Percentiles rank a stretch among this genome's conserved stretches.
Conservation (phyloP, 1,284 basidiomycete genomes). For the Tilletia indica region DNA sequence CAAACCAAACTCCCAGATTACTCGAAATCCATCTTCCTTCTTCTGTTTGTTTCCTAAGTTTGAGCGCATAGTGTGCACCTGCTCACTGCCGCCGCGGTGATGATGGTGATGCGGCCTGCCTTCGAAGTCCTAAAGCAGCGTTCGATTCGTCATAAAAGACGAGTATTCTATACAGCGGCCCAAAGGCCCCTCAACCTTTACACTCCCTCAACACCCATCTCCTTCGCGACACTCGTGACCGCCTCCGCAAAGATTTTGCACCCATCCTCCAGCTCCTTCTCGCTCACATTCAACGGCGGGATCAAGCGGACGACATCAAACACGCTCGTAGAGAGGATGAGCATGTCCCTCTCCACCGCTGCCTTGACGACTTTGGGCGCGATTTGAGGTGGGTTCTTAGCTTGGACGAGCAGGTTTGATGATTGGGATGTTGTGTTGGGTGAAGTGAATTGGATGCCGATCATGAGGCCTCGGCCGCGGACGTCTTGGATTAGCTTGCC, state of each 20-base stretch:
- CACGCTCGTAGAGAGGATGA: conserved; percentile 45
- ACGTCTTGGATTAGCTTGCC: conserved; percentile 49
- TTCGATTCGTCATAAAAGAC: too few species aligned
- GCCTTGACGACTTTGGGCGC: conserved; percentile 41
- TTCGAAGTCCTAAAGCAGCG: too few species aligned
- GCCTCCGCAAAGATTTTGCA: conserved; percentile 44
- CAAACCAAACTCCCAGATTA: too few species aligned
- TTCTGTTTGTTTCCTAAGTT: too few species aligned
- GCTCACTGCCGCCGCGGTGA: too few species aligned
- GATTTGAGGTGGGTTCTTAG: conserved; percentile 24
- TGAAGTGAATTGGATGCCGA: conserved; percentile 46
- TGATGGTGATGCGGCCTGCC: too few species aligned
- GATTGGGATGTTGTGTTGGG: background rate
- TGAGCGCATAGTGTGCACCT: too few species aligned
- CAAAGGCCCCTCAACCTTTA: background rate
- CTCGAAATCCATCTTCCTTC: too few species aligned
- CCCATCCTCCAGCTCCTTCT: conserved; percentile 38
- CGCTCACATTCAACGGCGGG: conserved; percentile 48
- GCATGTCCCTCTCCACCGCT: conserved; percentile 46
- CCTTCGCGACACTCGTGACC: conserved; percentile 21
- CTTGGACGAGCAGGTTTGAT: background rate
- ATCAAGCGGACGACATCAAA: conserved; percentile 52
- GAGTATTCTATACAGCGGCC: too few species aligned
- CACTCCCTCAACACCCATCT: background rate
- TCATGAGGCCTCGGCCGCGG: conserved; percentile 51